These are phyloP conservation scores for Phaffia tasmanica DNA, from an alignment of 768 basidiomycete species.

Conservation along the genomic window DNA sequence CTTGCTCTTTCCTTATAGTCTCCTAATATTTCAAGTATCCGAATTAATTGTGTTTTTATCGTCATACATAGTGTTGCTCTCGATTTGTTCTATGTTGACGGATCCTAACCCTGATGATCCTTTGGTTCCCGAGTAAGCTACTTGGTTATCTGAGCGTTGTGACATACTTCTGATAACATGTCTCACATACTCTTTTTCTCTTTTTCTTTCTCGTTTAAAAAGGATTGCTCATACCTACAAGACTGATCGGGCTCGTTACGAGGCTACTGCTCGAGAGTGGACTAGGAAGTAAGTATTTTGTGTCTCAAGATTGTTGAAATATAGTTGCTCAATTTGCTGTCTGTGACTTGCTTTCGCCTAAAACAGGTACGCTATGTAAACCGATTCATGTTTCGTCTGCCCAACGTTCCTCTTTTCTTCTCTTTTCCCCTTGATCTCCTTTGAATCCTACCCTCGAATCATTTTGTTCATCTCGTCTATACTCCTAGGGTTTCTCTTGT, in stretches of 20 bases:
- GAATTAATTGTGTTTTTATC: neutral
- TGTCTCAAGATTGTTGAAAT: neutral
- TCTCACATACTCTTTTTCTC: no score
- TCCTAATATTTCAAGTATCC: neutral
- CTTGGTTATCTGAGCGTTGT: neutral
- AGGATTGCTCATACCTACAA: conserved; percentile 59
- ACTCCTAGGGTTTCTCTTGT: no score
- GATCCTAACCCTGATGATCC: conserved; percentile 99
- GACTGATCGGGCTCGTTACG: conserved; percentile 94
- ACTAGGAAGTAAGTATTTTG: conserved; percentile 72
- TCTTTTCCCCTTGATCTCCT: no score
- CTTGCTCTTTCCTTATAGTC: neutral
- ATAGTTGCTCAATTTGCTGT: neutral
- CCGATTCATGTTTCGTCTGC: neutral
- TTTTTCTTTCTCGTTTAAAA: neutral
- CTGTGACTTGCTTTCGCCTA: neutral
- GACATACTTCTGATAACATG: neutral
- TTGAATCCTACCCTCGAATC: no score
- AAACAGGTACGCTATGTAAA: conserved; percentile 24
- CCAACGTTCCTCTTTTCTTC: neutral
- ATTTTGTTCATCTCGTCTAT: no score
- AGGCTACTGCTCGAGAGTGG: conserved; percentile 98
- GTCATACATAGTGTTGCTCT: conserved; percentile 60
- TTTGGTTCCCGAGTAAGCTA: conserved; percentile 94
- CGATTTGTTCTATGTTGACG: conserved; percentile 98